These are phyloP conservation scores for Tylopilus subfusipes DNA, from an alignment of 768 basidiomycete genomes.

Conservation along the genomic window DNA sequence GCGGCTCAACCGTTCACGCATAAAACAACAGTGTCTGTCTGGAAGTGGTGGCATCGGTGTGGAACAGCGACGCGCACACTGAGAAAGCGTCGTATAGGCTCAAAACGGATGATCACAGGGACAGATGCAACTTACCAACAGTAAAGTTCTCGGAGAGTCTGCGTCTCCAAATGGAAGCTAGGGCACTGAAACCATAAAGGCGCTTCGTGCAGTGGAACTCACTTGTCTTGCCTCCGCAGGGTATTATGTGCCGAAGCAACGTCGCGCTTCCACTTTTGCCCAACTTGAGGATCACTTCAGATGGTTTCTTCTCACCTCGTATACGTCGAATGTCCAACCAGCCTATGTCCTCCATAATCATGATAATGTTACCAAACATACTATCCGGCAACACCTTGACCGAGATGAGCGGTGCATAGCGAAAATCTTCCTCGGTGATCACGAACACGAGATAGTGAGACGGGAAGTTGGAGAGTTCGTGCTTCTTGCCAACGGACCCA, in stretches of 20 bases:
- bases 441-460: conserved; percentile 83
- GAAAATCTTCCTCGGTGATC: conserved; percentile 71
- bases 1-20: too few species aligned
- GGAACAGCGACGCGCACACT: conserved; percentile 91
- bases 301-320: conserved; percentile 40
- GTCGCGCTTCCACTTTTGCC: conserved; percentile 32
- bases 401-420: conserved; percentile 79
- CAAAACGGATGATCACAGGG: neutral
- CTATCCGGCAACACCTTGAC: conserved; percentile 53
- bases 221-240: conserved; percentile 28
- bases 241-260: neutral
- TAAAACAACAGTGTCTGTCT: too few species aligned
- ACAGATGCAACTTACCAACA: conserved; percentile 60
- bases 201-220: conserved; percentile 9
- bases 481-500: conserved; percentile 61
- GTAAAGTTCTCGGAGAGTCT: conserved; percentile 73
- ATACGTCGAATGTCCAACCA: conserved; percentile 76
- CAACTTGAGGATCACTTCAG: conserved; percentile 20
- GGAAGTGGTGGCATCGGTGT: too few species aligned
- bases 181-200: neutral
- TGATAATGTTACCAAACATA: conserved; percentile 51
- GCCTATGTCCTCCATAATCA: conserved; percentile 74
- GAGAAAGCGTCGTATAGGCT: neutral
- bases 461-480: conserved; percentile 68
- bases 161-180: conserved; percentile 67